These are phyloP conservation scores for Linnemannia hyalina DNA, from an alignment of 192 early-diverging fungal genomes.

Conservation along the genomic window DNA sequence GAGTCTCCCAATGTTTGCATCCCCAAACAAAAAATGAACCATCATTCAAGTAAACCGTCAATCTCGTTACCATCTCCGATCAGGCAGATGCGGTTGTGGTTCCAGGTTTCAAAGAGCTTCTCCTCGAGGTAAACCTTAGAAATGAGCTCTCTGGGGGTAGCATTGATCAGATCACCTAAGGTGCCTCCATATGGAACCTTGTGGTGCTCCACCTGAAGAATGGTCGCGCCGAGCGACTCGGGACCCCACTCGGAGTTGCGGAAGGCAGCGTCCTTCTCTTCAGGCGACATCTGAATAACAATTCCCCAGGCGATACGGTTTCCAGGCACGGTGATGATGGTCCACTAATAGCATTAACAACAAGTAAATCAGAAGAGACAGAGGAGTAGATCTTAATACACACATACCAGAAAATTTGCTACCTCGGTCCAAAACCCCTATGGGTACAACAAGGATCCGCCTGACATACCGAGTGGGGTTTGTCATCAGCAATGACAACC, in stretches of 20 bases:
- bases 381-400: background rate
- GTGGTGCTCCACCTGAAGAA: slow-evolving; percentile 8
- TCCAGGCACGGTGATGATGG: slow-evolving; percentile 11
- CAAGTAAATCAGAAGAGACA: background rate
- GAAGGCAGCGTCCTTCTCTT: slow-evolving; percentile 18
- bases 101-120: slow-evolving; percentile 46
- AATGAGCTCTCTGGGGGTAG: slow-evolving; percentile 27
- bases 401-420: background rate
- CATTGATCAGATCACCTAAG: slow-evolving; percentile 36
- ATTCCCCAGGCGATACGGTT: slow-evolving; percentile 18
- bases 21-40: background rate
- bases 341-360: slow-evolving; percentile 15
- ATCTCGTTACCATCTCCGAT: slow-evolving; percentile 41
- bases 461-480: slow-evolving; percentile 30
- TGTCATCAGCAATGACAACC: slow-evolving; percentile 15
- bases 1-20: background rate
- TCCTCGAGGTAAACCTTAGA: slow-evolving; percentile 44
- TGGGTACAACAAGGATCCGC: background rate
- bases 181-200: slow-evolving; percentile 26
- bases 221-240: background rate
- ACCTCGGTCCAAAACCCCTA: background rate
- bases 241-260: slow-evolving; percentile 31
- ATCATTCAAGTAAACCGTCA: background rate
- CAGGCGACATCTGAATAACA: slow-evolving; percentile 1
- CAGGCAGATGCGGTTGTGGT: slow-evolving; percentile 21